Base-by-base conservation (phyloP, 75 land plant genomes). In the Ceratopteris richardii region DNA sequence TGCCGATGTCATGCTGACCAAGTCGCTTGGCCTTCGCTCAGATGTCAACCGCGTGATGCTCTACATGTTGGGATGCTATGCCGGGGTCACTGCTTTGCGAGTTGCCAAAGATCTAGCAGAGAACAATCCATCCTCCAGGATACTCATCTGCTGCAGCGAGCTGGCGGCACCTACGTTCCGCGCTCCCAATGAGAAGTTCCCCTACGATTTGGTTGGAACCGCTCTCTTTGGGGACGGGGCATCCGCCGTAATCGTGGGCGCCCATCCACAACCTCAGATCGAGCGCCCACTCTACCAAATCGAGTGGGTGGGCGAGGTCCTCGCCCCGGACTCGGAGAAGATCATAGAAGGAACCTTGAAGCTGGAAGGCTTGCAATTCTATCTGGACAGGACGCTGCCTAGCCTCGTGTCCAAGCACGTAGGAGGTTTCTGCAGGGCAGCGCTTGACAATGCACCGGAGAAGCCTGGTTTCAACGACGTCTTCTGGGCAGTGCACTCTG, bases 401-500 rank as follows among this genome's bases (percentile, higher is more conserved):
- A 20, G 51, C 21, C 24, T 23, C 11, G 24, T 48, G 13, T 48
- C 51, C 51, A 48, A 20, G 24, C 21, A 48, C 11, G 24, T 48
- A 6, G 51, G 24, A 9, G 37, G 7, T 9, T 33, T 33, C 9
- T 33, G 37, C 47, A 23, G 64, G 7, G 9, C 37, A 3, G 37
- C 37, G 9, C 37, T 33, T 33, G 37, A 33, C 37, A 33, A 33
- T 9, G 37, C 37, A 4, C 48, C 51, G 9, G 19, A 14, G n/a
- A 33, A 33, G 9, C 1, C 66, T 13, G 33, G 17, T 1, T 58
- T 23, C 39, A 48, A 66, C 22, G 69, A 66, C 9, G 31, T 66
- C n/a, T 66, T 66, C 63, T 66, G 65, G 65, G 62, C 54, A 0
- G 36, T 66, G 51, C 69, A 66, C 20, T 48, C 69, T 0, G 69